phyloP scores from a whole-genome alignment of 2,329 filamentous ascomycete genomes.

The Stenocarpella maydis region DNA sequence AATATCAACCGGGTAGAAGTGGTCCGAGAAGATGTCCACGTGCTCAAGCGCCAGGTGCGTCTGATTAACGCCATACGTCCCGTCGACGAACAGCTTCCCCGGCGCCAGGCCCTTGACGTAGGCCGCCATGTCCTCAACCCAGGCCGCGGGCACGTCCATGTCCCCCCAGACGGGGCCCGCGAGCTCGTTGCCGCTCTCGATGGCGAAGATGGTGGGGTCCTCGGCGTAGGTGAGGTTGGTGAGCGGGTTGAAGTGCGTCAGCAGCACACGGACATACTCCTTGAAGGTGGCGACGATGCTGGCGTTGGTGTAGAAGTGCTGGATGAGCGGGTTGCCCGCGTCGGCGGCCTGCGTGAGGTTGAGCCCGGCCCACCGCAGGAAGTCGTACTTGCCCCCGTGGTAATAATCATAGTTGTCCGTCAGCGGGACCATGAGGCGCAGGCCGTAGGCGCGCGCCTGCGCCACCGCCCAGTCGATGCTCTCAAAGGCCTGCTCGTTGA shows the following conservation, averaged over 20 bases:
- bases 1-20: slow-evolving; percentile 55
- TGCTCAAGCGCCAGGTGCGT: slow-evolving; percentile 52
- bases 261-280: slow-evolving; percentile 52
- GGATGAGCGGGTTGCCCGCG: slow-evolving; percentile 48
- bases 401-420: slow-evolving; percentile 61
- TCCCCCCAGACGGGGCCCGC: slow-evolving; percentile 53
- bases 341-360: slow-evolving; percentile 49
- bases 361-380: slow-evolving; percentile 55
- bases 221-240: slow-evolving; percentile 56
- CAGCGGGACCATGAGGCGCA: slow-evolving; percentile 54
- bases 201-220: slow-evolving; percentile 59
- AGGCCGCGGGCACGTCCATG: slow-evolving; percentile 51
- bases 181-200: slow-evolving; percentile 59
- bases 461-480: slow-evolving; percentile 57
- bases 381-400: slow-evolving; percentile 59
- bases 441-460: slow-evolving; percentile 53
- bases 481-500: slow-evolving; percentile 55
- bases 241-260: slow-evolving; percentile 56
- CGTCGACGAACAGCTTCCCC: slow-evolving; percentile 55
- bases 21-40: slow-evolving; percentile 57
- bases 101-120: slow-evolving; percentile 54
- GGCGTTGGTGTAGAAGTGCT: slow-evolving; percentile 56
- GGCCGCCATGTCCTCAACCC: slow-evolving; percentile 52
- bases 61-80: slow-evolving; percentile 57
- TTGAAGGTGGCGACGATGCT: slow-evolving; percentile 55